These are phyloP conservation scores for Tuber magnatum DNA, from an alignment of 495 filamentous ascomycete genomes.

Conservation along the genomic window DNA sequence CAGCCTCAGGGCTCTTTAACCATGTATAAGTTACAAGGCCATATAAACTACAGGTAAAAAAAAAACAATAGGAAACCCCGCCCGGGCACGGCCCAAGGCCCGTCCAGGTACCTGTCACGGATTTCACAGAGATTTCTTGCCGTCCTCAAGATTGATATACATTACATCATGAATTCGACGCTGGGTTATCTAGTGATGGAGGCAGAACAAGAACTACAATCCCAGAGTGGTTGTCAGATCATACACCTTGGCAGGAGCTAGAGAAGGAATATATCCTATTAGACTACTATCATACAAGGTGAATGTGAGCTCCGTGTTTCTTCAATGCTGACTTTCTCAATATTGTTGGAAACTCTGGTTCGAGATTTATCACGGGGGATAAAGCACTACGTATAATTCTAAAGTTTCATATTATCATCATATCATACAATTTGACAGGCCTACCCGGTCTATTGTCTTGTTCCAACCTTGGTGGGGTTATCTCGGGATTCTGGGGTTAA, in stretches of 20 bases:
- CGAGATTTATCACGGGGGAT: background rate
- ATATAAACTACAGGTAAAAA: background rate
- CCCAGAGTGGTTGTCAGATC: background rate
- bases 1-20: background rate
- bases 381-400: background rate
- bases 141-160: background rate
- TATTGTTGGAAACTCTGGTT: background rate
- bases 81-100: too few species aligned
- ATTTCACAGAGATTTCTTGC: background rate
- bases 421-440: background rate
- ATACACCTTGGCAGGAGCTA: background rate
- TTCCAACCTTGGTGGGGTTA: background rate
- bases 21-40: background rate
- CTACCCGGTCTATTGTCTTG: background rate
- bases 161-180: background rate
- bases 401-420: too few species aligned
- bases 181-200: background rate
- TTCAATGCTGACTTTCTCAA: background rate
- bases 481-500: background rate
- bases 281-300: background rate
- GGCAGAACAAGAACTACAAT: background rate
- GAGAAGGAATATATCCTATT: background rate
- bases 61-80: background rate
- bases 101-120: background rate
- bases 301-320: background rate